Percentiles rank a stretch among this genome's conserved stretches.
Conservation (phyloP, 1,284 basidiomycete species). For the Pseudozyma sp. region DNA sequence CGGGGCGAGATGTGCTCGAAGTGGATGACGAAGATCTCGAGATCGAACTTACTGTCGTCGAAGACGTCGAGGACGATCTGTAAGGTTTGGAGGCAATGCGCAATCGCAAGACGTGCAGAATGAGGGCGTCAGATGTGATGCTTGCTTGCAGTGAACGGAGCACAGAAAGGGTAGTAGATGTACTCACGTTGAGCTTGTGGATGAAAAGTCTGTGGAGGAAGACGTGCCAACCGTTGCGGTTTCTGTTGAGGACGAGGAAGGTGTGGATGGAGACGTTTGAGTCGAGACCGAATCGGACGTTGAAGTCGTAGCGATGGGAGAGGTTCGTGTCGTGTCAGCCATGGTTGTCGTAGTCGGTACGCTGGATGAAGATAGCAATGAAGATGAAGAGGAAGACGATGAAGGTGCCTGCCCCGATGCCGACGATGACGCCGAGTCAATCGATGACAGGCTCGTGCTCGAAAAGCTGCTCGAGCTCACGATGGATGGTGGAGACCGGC, state of each 20-base stretch:
- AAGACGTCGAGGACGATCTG: constrained; percentile 27
- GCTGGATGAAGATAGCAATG: not conserved
- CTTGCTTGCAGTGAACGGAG: not conserved
- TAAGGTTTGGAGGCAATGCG: not conserved
- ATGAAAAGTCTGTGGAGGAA: constrained; percentile 12
- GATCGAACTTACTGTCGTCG: constrained; percentile 48
- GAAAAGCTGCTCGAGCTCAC: constrained; percentile 33
- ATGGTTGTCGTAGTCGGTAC: constrained; percentile 20
- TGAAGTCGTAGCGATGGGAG: constrained; percentile 8
- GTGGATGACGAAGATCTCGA: constrained; percentile 18
- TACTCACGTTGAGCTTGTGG: constrained; percentile 22
- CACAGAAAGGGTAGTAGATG: too few species aligned
- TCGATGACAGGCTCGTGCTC: constrained; percentile 33
- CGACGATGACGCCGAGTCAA: constrained; percentile 16
- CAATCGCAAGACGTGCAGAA: not conserved
- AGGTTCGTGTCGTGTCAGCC: constrained; percentile 35
- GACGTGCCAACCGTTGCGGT: constrained; percentile 20
- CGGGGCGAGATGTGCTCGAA: constrained; percentile 26
- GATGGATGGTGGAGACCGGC: constrained; percentile 18
- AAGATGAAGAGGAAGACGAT: constrained; percentile 11
- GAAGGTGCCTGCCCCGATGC: constrained; percentile 28
- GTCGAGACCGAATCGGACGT: constrained; percentile 10
- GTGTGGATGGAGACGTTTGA: not conserved
- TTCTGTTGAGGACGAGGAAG: constrained; percentile 25
- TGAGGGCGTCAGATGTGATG: not conserved